These are phyloP conservation scores for Apiotrichum sp. DNA, from an alignment of 1,284 basidiomycete species.

Conservation along the genomic window DNA sequence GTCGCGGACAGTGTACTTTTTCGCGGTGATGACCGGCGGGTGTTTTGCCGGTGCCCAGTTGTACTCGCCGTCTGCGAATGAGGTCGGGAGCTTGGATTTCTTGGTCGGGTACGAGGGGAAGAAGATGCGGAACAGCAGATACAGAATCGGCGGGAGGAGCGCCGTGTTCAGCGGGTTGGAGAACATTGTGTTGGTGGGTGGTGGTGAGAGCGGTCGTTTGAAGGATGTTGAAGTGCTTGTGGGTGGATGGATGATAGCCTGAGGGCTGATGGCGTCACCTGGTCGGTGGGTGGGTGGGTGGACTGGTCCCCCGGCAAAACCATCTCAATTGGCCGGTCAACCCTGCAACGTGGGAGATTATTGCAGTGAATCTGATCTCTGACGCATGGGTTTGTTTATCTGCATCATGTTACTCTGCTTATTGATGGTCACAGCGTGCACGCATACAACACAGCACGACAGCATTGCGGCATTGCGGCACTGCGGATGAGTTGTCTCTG, in stretches of 20 bases:
- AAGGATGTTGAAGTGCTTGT: not conserved
- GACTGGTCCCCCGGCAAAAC: too few species aligned
- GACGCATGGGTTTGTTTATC: too few species aligned
- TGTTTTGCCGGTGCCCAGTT: slow-evolving; percentile 79
- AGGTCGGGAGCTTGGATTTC: slow-evolving; percentile 16
- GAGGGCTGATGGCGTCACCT: too few species aligned
- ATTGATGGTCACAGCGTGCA: too few species aligned
- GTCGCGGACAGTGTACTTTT: slow-evolving; percentile 69
- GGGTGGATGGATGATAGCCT: not conserved
- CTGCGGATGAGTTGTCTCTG: too few species aligned
- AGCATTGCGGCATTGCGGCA: too few species aligned
- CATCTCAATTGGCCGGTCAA: too few species aligned
- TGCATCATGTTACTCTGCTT: too few species aligned
- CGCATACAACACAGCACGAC: too few species aligned
- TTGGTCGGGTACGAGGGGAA: slow-evolving; percentile 53
- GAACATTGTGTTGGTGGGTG: slow-evolving; percentile 10
- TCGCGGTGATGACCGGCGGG: slow-evolving; percentile 66
- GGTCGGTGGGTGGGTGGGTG: too few species aligned
- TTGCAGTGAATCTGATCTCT: too few species aligned
- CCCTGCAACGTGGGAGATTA: too few species aligned
- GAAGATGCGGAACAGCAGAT: slow-evolving; percentile 65
- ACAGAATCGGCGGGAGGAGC: slow-evolving; percentile 70
- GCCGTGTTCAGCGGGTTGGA: slow-evolving; percentile 52
- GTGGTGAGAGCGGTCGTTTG: not conserved
- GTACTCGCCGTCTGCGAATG: slow-evolving; percentile 54